These are phyloP conservation scores for Dryadomyces quercus-mongolicae DNA, from an alignment of 2,329 filamentous ascomycete genomes.

Conservation along the genomic window DNA sequence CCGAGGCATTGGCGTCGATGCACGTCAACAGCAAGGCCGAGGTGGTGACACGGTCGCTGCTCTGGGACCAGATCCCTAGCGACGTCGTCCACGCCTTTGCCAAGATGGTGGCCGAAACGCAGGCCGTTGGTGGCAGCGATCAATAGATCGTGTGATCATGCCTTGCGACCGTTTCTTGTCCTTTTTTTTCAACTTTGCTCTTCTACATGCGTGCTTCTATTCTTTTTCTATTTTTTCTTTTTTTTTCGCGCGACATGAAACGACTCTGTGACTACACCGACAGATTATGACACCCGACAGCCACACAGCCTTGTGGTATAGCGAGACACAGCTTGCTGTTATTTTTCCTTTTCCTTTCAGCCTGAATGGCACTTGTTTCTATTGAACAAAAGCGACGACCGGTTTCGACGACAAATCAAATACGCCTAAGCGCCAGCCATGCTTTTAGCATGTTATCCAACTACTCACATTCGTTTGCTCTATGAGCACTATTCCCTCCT, in stretches of 20 bases:
- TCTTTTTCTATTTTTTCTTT: background rate
- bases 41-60: conserved; percentile 81
- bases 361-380: conserved; percentile 2
- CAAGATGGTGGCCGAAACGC: conserved; percentile 74
- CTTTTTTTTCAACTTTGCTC: conserved; percentile 16
- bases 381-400: background rate
- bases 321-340: background rate
- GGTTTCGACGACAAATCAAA: background rate
- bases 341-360: conserved; percentile 18
- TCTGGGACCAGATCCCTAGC: conserved; percentile 87
- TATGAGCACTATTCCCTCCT: background rate
- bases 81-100: conserved; percentile 90
- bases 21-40: conserved; percentile 66
- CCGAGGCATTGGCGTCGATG: conserved; percentile 71
- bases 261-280: conserved; percentile 2
- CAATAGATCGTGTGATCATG: background rate
- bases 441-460: background rate
- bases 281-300: background rate
- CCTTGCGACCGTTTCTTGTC: conserved; percentile 1
- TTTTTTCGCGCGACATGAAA: conserved; percentile 4
- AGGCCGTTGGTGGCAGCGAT: conserved; percentile 13
- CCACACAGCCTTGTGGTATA: background rate
- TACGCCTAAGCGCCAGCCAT: background rate
- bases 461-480: background rate
- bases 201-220: background rate